phyloP scores from a whole-genome alignment of 2,329 filamentous ascomycete genomes.

The Lojkania enalia region DNA sequence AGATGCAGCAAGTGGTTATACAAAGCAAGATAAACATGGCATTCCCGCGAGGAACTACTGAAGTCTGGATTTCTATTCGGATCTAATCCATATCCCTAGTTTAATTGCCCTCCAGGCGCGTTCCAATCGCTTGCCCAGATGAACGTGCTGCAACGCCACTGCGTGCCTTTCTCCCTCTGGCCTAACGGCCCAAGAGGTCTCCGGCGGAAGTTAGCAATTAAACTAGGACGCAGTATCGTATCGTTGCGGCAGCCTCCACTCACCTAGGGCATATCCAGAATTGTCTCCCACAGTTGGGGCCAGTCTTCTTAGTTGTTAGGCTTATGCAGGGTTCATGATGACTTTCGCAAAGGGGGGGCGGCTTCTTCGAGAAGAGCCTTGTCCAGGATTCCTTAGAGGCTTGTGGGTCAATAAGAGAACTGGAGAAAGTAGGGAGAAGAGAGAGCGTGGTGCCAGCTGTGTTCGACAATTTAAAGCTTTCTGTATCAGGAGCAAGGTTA shows the following conservation, averaged over 20 bases:
- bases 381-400: slow-evolving; percentile 78
- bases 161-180: slow-evolving; percentile 77
- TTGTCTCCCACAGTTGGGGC: slow-evolving; percentile 71
- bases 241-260: too few relatives aligned
- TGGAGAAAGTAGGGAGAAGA: slow-evolving; percentile 1
- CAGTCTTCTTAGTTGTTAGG: slow-evolving; percentile 83
- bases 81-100: too few relatives aligned
- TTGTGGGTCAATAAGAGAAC: slow-evolving; percentile 32
- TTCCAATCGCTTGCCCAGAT: slow-evolving; percentile 63
- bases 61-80: too few relatives aligned
- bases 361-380: slow-evolving; percentile 75
- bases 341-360: slow-evolving; percentile 75
- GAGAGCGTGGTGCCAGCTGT: too few relatives aligned
- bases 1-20: too few relatives aligned
- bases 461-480: too few relatives aligned
- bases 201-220: too few relatives aligned
- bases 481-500: too few relatives aligned
- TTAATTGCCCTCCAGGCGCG: too few relatives aligned
- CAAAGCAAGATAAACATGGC: too few relatives aligned
- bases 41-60: too few relatives aligned
- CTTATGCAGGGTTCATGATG: slow-evolving; percentile 86
- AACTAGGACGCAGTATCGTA: too few relatives aligned
- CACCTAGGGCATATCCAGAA: slow-evolving; percentile 71
- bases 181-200: slow-evolving; percentile 83
- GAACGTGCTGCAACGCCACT: slow-evolving; percentile 89